A percentile compares a stretch with the other conserved stretches of the same genome.
Evolutionary conservation across 306 rosid genomes (phyloP).

Genomic region (Gynostemma pentaphyllum): DNA sequence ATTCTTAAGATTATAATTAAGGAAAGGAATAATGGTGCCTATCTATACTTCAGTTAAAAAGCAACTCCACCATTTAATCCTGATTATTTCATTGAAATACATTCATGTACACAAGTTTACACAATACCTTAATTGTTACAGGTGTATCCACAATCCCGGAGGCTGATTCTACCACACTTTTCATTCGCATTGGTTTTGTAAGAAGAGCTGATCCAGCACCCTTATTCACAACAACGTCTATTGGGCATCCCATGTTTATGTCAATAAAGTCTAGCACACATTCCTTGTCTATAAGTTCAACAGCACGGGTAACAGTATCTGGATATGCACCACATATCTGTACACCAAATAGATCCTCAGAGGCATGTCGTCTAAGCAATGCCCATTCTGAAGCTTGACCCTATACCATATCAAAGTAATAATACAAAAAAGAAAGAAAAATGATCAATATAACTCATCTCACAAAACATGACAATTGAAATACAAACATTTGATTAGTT

Average conservation of each 20-base stretch:
- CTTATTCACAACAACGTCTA: constrained; percentile 81
- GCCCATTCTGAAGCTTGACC: constrained; percentile 99
- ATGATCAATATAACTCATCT: neutral
- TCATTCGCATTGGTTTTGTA: constrained; percentile 81
- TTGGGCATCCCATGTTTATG: constrained; percentile 97
- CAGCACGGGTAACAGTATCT: constrained; percentile 56
- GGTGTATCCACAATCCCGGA: constrained; percentile 58
- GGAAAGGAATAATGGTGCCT: neutral
- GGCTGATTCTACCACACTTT: constrained; percentile 56
- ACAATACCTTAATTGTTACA: constrained; percentile 58
- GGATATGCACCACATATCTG: constrained; percentile 89
- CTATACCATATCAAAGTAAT: constrained; percentile 18
- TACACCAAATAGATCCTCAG: constrained; percentile 87
- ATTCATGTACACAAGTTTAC: neutral
- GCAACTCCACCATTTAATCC: neutral
- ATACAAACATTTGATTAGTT: too few species aligned
- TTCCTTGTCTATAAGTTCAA: constrained; percentile 74
- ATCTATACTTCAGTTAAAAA: neutral
- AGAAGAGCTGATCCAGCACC: constrained; percentile 98
- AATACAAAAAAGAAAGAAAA: neutral
- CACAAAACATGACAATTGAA: neutral
- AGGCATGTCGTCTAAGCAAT: constrained; percentile 68
- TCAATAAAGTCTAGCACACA: constrained; percentile 80
- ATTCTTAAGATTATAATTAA: neutral
- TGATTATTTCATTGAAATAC: neutral